Percentiles rank a stretch among this genome's conserved stretches.
Evolutionary conservation across 192 early-diverging fungal species (phyloP).

Genomic region (Pilaira anomala): DNA sequence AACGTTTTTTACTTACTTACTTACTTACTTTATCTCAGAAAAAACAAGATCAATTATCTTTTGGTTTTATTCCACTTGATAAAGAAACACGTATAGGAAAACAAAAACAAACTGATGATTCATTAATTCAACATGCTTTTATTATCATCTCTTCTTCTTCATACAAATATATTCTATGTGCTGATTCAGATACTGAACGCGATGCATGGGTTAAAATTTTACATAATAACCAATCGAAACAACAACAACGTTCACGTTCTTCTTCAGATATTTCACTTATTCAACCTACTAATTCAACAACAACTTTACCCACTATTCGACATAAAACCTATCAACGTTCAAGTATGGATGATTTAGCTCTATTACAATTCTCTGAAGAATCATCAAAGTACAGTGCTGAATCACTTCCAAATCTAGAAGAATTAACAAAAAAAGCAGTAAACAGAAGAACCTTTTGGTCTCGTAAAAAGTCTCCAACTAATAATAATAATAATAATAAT

Average conservation of each 20-base stretch:
- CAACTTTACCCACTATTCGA: slow-evolving; percentile 28
- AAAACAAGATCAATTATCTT: slow-evolving; percentile 62
- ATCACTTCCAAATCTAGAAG: not conserved
- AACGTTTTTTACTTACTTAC: too few species aligned
- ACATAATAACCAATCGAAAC: not conserved
- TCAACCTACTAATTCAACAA: slow-evolving; percentile 69
- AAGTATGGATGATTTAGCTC: slow-evolving; percentile 1
- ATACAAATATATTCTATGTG: slow-evolving; percentile 79
- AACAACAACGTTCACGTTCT: slow-evolving; percentile 44
- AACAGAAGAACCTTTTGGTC: slow-evolving; percentile 10
- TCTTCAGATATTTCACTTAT: slow-evolving; percentile 57
- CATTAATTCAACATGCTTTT: slow-evolving; percentile 69
- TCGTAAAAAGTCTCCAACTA: not conserved
- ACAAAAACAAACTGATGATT: slow-evolving; percentile 40
- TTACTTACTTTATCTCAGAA: not conserved
- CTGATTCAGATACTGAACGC: slow-evolving; percentile 82
- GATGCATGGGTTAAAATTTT: slow-evolving; percentile 82
- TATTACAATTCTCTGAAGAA: not conserved
- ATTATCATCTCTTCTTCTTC: slow-evolving; percentile 76
- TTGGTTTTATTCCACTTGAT: slow-evolving; percentile 65
- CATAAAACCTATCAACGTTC: slow-evolving; percentile 4
- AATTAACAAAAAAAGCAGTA: not conserved
- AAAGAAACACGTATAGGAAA: slow-evolving; percentile 67
- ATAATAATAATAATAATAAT: too few species aligned
- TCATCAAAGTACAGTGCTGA: too few species aligned